phyloP scores from a whole-genome alignment of 345 rosid species.

The Populus pruinosa region DNA sequence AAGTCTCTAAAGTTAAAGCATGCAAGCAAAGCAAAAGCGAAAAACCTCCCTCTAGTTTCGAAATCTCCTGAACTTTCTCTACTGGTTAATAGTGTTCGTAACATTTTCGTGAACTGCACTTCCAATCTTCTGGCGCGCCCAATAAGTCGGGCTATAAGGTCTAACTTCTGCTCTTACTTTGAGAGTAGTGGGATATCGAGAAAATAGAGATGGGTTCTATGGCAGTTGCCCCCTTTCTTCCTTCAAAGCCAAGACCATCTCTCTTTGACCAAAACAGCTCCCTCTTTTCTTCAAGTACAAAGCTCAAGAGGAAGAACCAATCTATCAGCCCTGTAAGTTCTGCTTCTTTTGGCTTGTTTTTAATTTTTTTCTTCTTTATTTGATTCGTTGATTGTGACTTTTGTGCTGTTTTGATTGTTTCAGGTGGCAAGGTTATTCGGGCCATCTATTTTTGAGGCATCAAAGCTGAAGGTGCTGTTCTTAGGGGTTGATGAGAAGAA shows the following conservation, averaged over 20 bases:
- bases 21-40: slow-evolving; percentile 4
- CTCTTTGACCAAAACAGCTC: slow-evolving; percentile 40
- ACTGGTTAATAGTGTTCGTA: background rate
- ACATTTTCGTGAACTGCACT: background rate
- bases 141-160: background rate
- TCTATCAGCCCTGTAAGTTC: slow-evolving; percentile 53
- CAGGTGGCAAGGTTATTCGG: slow-evolving; percentile 93
- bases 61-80: background rate
- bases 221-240: slow-evolving; percentile 37
- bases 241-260: slow-evolving; percentile 43
- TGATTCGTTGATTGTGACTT: background rate
- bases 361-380: background rate
- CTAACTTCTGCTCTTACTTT: background rate
- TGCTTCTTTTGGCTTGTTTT: background rate
- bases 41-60: background rate
- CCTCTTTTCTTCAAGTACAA: slow-evolving; percentile 38
- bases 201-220: slow-evolving; percentile 45
- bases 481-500: slow-evolving; percentile 86
- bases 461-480: slow-evolving; percentile 81
- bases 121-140: background rate
- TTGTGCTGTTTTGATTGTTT: slow-evolving; percentile 12
- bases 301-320: slow-evolving; percentile 40
- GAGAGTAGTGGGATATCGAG: slow-evolving; percentile 16
- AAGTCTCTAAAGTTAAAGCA: background rate
- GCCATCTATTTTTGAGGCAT: slow-evolving; percentile 91